Conservation (phyloP, 306 rosid species). For the Medicago arabica region DNA sequence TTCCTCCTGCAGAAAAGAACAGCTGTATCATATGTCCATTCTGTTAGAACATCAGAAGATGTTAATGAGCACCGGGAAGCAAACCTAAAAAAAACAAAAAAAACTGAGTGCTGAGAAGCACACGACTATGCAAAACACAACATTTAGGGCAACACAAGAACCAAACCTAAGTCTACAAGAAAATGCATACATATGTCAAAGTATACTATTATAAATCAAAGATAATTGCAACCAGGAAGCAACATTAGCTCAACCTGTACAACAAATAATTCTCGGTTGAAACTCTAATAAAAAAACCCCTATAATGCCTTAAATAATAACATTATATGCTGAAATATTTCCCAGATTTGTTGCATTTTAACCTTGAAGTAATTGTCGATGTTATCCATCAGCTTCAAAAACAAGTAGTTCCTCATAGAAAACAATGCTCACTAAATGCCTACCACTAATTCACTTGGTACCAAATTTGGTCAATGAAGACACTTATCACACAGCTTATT, state of each 20-base stretch:
- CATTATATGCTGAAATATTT: not conserved
- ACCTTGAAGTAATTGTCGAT: not conserved
- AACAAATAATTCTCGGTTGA: not conserved
- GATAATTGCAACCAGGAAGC: constrained; percentile 12
- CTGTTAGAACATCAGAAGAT: constrained; percentile 19
- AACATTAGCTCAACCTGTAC: not conserved
- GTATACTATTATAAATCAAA: constrained; percentile 7
- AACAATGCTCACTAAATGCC: constrained; percentile 1
- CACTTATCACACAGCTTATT: not conserved
- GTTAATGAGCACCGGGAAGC: not conserved
- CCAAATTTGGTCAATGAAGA: constrained; percentile 2
- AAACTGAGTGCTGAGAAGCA: not conserved
- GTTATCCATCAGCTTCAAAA: constrained; percentile 11
- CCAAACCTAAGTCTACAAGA: not conserved
- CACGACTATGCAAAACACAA: not conserved
- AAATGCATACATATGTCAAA: not conserved
- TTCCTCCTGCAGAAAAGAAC: constrained; percentile 61
- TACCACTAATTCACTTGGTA: not conserved
- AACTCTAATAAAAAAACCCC: constrained; percentile 10
- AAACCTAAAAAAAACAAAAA: not conserved
- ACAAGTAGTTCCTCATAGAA: constrained; percentile 18
- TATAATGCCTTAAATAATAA: not conserved
- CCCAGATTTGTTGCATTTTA: constrained; percentile 15
- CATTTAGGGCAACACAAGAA: constrained; percentile 12
- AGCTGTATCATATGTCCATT: not conserved